These are phyloP conservation scores for Trametes elegans DNA, from an alignment of 768 basidiomycete genomes.

Conservation along the genomic window DNA sequence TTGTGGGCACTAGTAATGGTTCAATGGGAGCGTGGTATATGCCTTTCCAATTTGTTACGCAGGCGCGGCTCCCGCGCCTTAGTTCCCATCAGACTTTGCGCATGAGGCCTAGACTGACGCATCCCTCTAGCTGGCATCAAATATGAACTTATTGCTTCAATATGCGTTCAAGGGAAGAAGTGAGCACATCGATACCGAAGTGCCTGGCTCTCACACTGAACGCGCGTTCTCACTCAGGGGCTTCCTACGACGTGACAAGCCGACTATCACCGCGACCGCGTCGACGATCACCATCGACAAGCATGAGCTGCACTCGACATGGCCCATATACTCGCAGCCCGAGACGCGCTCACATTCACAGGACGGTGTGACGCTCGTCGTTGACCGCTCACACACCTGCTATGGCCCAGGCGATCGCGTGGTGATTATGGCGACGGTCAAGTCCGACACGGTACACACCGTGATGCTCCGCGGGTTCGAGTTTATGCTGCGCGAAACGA, in stretches of 20 bases:
- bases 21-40: too few species aligned
- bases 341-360: conserved; percentile 65
- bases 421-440: conserved; percentile 65
- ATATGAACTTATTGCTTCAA: conserved; percentile 87
- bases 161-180: conserved; percentile 87
- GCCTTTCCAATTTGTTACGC: too few species aligned
- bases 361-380: conserved; percentile 71
- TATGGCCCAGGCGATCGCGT: conserved; percentile 87
- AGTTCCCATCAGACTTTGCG: neutral
- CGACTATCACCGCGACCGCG: conserved; percentile 61
- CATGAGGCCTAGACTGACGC: neutral
- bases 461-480: conserved; percentile 83
- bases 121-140: conserved; percentile 64
- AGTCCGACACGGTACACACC: conserved; percentile 65
- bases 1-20: too few species aligned
- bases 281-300: conserved; percentile 84
- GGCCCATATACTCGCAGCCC: conserved; percentile 85
- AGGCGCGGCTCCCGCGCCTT: too few species aligned
- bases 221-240: conserved; percentile 56
- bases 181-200: conserved; percentile 32
- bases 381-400: conserved; percentile 75
- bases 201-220: neutral
- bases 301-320: conserved; percentile 89
- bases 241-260: conserved; percentile 79
- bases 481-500: conserved; percentile 73